phyloP scores from a whole-genome alignment of 108 stramenopile species.

The Cylindrotheca fusiformis region DNA sequence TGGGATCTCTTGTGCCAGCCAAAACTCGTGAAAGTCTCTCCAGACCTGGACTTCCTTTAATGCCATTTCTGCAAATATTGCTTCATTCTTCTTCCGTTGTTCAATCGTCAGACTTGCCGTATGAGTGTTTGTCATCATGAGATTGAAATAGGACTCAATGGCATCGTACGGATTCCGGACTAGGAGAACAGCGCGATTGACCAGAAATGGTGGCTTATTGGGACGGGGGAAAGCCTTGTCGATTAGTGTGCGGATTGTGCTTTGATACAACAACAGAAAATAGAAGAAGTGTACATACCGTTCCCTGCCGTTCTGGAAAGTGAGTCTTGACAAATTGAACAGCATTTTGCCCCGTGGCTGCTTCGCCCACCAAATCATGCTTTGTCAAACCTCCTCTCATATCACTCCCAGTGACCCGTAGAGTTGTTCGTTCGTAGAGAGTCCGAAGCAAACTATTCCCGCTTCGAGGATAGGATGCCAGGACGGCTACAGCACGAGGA shows the following conservation, averaged over 20 bases:
- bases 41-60: constrained; percentile 65
- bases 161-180: constrained; percentile 94
- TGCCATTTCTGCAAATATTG: constrained; percentile 57
- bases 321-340: constrained; percentile 93
- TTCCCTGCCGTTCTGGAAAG: constrained; percentile 83
- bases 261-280: no score
- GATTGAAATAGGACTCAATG: constrained; percentile 92
- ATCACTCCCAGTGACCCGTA: constrained; percentile 89
- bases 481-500: constrained; percentile 55
- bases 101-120: constrained; percentile 53
- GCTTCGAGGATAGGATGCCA: constrained; percentile 81
- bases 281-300: background rate
- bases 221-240: no score
- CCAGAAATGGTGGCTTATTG: constrained; percentile 43
- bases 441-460: constrained; percentile 79
- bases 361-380: constrained; percentile 75
- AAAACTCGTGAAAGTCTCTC: constrained; percentile 64
- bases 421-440: constrained; percentile 67
- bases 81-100: constrained; percentile 35
- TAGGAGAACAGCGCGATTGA: constrained; percentile 68
- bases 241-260: no score
- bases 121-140: constrained; percentile 89
- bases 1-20: constrained; percentile 57
- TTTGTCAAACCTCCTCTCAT: constrained; percentile 77
- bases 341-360: constrained; percentile 60